Conservation (phyloP, 495 filamentous ascomycete genomes). For the Bathelium albidoporum region DNA sequence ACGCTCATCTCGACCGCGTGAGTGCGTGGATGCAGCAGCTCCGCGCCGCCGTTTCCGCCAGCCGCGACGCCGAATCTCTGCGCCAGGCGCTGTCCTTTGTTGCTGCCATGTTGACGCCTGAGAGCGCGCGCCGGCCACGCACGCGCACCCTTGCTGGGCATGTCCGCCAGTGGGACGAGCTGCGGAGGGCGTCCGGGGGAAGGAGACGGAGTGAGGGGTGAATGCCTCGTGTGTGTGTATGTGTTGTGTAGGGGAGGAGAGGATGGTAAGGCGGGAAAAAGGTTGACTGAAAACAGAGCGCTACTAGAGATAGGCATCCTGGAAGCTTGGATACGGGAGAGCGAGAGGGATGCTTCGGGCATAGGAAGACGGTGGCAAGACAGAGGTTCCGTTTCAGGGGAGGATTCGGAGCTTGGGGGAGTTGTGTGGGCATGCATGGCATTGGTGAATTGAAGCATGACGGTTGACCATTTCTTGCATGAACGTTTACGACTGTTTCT, state of each 20-base stretch:
- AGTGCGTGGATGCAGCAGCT: conserved; percentile 18
- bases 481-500: too few species aligned
- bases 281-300: too few species aligned
- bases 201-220: neutral
- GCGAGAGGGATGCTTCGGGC: too few species aligned
- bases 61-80: neutral
- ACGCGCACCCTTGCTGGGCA: neutral
- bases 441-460: too few species aligned
- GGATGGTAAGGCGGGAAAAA: neutral
- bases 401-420: too few species aligned
- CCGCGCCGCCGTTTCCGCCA: neutral
- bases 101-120: conserved; percentile 1
- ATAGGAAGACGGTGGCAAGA: too few species aligned
- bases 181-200: neutral
- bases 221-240: neutral
- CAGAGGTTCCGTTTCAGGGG: too few species aligned
- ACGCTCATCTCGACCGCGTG: conserved; percentile 23
- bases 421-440: too few species aligned
- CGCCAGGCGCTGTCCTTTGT: conserved; percentile 4
- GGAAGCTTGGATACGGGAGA: too few species aligned
- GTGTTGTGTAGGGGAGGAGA: too few species aligned
- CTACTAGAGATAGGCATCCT: too few species aligned
- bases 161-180: neutral
- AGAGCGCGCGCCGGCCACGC: neutral
- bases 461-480: too few species aligned